These are phyloP conservation scores for Peribolospora kevripleyi DNA, from an alignment of 768 basidiomycete genomes.

Conservation along the genomic window DNA sequence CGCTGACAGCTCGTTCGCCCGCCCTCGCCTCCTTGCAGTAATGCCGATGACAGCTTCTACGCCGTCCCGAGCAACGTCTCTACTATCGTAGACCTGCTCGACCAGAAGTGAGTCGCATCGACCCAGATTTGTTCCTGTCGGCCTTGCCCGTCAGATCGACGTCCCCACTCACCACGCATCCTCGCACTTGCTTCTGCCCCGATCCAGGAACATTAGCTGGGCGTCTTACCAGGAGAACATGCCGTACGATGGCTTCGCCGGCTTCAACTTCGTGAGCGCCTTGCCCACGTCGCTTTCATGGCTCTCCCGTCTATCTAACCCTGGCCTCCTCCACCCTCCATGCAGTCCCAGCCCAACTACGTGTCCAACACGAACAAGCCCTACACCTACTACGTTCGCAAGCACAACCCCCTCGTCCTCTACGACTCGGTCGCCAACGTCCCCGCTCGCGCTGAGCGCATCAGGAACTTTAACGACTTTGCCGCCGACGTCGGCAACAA, in stretches of 20 bases:
- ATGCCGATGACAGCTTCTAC: not conserved
- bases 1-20: no score
- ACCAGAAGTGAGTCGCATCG: slow-evolving; percentile 19
- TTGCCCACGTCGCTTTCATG: no score
- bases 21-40: no score
- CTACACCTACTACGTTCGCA: slow-evolving; percentile 33
- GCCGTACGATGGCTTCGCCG: slow-evolving; percentile 9
- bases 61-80: slow-evolving; percentile 29
- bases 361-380: slow-evolving; percentile 17
- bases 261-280: slow-evolving; percentile 13
- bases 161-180: no score
- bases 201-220: slow-evolving; percentile 28
- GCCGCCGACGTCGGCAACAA: slow-evolving; percentile 30
- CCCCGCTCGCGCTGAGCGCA: slow-evolving; percentile 23
- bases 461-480: slow-evolving; percentile 41
- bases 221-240: slow-evolving; percentile 22
- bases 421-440: slow-evolving; percentile 29
- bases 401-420: slow-evolving; percentile 30
- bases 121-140: no score
- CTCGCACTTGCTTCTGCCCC: no score
- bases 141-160: no score
- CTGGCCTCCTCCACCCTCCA: not conserved
- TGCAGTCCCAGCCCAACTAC: slow-evolving; percentile 20
- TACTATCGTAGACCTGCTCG: slow-evolving; percentile 36
- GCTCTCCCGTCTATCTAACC: no score